Percentiles rank a stretch among this genome's conserved stretches.
Evolutionary conservation across 768 basidiomycete genomes (phyloP).

Genomic region (Suillus weaverae): DNA sequence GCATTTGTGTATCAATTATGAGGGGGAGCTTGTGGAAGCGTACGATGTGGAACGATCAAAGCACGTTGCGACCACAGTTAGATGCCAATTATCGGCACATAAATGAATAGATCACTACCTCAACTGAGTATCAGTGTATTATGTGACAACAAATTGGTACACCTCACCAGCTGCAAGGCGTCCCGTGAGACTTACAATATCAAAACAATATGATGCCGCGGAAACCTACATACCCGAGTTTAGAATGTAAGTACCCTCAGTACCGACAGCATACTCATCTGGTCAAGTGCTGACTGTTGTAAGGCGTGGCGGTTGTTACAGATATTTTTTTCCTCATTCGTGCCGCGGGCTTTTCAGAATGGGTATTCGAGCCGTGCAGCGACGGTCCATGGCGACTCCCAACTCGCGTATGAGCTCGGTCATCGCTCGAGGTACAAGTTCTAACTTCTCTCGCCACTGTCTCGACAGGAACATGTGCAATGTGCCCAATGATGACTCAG

Average conservation of each 20-base stretch:
- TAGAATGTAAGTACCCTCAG: not conserved
- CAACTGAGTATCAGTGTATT: not conserved
- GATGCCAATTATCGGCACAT: not conserved
- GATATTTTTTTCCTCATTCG: not conserved
- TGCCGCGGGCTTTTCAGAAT: conserved; percentile 19
- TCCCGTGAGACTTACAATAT: not conserved
- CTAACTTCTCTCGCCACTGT: conserved; percentile 52
- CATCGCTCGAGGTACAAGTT: conserved; percentile 63
- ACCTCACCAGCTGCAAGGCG: not conserved
- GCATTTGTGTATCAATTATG: not conserved
- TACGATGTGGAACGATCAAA: not conserved
- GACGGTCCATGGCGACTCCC: conserved; percentile 42
- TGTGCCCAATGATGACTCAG: conserved; percentile 12
- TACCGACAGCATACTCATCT: not conserved
- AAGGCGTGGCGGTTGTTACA: not conserved
- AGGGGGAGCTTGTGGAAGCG: not conserved
- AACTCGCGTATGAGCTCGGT: conserved; percentile 72
- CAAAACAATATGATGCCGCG: not conserved
- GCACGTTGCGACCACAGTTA: not conserved
- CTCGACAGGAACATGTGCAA: conserved; percentile 40
- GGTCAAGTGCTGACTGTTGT: not conserved
- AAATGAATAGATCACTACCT: not conserved
- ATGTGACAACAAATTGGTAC: not conserved
- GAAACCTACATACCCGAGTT: not conserved
- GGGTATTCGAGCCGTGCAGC: not conserved